These are phyloP conservation scores for Penicillium sp. DNA, from an alignment of 2,329 filamentous ascomycete genomes.

Conservation along the genomic window DNA sequence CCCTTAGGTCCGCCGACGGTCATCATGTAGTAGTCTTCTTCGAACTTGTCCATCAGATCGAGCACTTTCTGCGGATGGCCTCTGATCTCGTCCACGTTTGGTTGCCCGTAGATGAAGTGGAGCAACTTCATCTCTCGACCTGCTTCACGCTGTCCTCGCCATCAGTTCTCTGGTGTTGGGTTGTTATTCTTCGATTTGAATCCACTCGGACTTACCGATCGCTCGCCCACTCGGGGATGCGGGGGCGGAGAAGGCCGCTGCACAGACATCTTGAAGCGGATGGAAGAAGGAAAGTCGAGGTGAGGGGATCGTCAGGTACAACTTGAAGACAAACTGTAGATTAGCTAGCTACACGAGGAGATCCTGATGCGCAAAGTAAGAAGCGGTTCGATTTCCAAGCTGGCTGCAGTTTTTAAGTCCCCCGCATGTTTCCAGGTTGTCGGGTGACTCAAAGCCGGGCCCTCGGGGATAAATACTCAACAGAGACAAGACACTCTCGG, in stretches of 20 bases:
- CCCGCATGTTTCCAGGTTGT: too few relatives aligned
- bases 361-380: too few relatives aligned
- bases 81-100: constrained; percentile 65
- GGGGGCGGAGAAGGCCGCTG: constrained; percentile 2
- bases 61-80: constrained; percentile 68
- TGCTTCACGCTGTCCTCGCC: constrained; percentile 55
- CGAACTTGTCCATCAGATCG: constrained; percentile 72
- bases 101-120: constrained; percentile 67
- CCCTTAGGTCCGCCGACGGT: constrained; percentile 79
- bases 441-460: too few relatives aligned
- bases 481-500: too few relatives aligned
- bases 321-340: too few relatives aligned
- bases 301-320: neutral
- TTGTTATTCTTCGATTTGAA: too few relatives aligned
- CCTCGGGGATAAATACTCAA: constrained; percentile 14
- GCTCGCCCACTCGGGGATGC: constrained; percentile 11
- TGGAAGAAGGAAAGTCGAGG: neutral
- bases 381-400: too few relatives aligned
- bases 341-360: too few relatives aligned
- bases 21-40: constrained; percentile 72
- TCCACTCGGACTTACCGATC: constrained; percentile 10
- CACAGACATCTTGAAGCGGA: constrained; percentile 13
- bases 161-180: neutral
- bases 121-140: constrained; percentile 75
- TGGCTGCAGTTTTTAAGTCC: too few relatives aligned